Base-by-base conservation (phyloP, 768 basidiomycete genomes). In the Boletus subcaerulescens region DNA sequence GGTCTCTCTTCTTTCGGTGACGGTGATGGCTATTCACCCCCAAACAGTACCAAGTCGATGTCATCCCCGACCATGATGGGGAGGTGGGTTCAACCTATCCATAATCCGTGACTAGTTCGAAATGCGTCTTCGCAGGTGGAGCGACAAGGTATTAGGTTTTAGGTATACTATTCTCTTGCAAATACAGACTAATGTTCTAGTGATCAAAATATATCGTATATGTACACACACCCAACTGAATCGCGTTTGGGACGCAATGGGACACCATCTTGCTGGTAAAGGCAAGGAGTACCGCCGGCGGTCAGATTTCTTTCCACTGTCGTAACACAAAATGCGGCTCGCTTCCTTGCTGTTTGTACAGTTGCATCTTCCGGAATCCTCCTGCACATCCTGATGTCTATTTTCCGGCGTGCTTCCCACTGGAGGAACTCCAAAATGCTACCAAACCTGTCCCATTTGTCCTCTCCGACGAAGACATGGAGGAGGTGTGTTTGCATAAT, bases 251-350 rank as follows among this genome's bases (percentile, higher is more conserved):
- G 74, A 76, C 17, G 64, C 71, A 0, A 65, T 84, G 44, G 73
- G 76, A 1, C 61, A 64, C 7, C 78, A 80, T 45, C 68, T 80
- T 6, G 62, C 61, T 5, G 66, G 72, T 4, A 77, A 72, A 42
- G 80, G 82, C 20, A 75, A 72, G 51, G 80, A 82, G 55, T 89
- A 89, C 53, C 71, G 71, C 29, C 68, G 69, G 20, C 76, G 84
- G 85, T 82, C 41, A 55, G 57, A 44, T 42, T 15, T 31, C 3
- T 10, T 40, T 22, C 15, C 33, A 29, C 29, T 29, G 11, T 42
- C 12, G 11, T 11, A 11, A 29, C 22, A 17, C 7, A 26, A 33
- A 35, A 22, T 24, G 10, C 20, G 24, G 29, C 52, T 60, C 10
- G 48, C 29, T 24, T 8, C 10, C 31, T 48, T 46, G 12, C 26